Evolutionary conservation across 257 asterid genomes (phyloP), one percentile per base, ranked within the genome.

Genomic region (Solanum medicagineum): DNA sequence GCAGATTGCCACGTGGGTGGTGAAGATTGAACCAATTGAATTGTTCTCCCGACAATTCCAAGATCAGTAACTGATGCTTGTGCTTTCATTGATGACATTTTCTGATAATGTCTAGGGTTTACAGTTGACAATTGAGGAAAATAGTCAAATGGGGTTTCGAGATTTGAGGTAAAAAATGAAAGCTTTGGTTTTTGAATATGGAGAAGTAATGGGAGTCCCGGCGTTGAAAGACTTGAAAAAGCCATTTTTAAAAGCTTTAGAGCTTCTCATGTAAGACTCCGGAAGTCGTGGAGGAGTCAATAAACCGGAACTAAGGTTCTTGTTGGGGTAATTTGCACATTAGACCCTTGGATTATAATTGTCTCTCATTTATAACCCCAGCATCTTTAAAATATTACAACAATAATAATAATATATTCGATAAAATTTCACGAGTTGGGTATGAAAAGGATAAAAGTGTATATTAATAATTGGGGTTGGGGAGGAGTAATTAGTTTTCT

Each of bases 1-100:
- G 99, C 90, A 56, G 98, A 93, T 59, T 92, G 90, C 99, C 99
- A 96, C 75, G 98, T 91, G 84, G 97, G 93, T 0, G 98, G 96
- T 16, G 98, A 90, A 22, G 96, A 83, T 60, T 88, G 97, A 77
- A 90, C 89, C 84, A 95, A 83, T 65, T 87, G 90, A 81, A 93
- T 89, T 71, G 92, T 95, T 60, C 87, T 89, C 20, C 93, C 93
- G 47, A 94, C 66, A 15, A 93, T 73, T 83, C 95, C 94, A 66
- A 89, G 87, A 90, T 91, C 93, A 79, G 75, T 56, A 24, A 84
- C 56, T 54, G 93, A 74, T 47, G 97, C 95, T 85, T 74, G 86
- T 17, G 55, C 70, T 70, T 47, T 84, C 10, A 84, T 74, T 45
- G 81, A 29, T 55, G 87, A 32, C 89, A 87, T 85, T 59, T 73